Conservation (phyloP, 1,284 basidiomycete species). For the Clitocybe nebularis region DNA sequence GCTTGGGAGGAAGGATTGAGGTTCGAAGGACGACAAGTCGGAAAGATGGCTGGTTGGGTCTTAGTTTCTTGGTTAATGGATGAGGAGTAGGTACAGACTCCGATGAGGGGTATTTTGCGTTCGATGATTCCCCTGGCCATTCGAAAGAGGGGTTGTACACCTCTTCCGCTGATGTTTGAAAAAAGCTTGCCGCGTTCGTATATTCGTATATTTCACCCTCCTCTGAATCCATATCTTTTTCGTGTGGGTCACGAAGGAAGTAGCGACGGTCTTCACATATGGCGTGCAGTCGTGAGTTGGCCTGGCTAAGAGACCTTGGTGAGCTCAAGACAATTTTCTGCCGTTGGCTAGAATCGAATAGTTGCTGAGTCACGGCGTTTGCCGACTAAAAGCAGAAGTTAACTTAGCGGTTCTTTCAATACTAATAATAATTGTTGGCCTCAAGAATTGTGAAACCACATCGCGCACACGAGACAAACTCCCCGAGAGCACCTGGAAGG, state of each 20-base stretch:
- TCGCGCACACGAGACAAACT: too few relatives aligned
- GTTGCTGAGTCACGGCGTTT: too few relatives aligned
- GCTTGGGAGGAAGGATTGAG: slow-evolving; percentile 46
- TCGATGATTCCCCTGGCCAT: slow-evolving; percentile 45
- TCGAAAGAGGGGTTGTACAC: slow-evolving; percentile 51
- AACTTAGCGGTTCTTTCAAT: too few relatives aligned
- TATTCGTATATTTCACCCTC: slow-evolving; percentile 27
- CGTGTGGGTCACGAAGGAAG: slow-evolving; percentile 1
- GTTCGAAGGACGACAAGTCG: slow-evolving; percentile 56
- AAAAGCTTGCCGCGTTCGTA: slow-evolving; percentile 6
- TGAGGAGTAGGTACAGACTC: slow-evolving; percentile 8
- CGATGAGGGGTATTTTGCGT: background rate
- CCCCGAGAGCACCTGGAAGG: too few relatives aligned
- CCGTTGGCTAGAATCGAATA: too few relatives aligned
- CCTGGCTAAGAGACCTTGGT: too few relatives aligned
- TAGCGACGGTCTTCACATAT: background rate
- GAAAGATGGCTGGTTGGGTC: slow-evolving; percentile 30
- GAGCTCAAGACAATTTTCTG: too few relatives aligned
- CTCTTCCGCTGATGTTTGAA: slow-evolving; percentile 7
- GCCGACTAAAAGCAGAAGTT: too few relatives aligned
- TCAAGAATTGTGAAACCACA: too few relatives aligned
- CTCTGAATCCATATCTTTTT: slow-evolving; percentile 19
- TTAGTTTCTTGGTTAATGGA: slow-evolving; percentile 13
- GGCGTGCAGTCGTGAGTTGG: too few relatives aligned
- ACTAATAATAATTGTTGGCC: too few relatives aligned